Evolutionary conservation across 1,284 basidiomycete species (phyloP), one percentile per base, ranked within the genome.

Genomic region (Ustilago shanxiensis): DNA sequence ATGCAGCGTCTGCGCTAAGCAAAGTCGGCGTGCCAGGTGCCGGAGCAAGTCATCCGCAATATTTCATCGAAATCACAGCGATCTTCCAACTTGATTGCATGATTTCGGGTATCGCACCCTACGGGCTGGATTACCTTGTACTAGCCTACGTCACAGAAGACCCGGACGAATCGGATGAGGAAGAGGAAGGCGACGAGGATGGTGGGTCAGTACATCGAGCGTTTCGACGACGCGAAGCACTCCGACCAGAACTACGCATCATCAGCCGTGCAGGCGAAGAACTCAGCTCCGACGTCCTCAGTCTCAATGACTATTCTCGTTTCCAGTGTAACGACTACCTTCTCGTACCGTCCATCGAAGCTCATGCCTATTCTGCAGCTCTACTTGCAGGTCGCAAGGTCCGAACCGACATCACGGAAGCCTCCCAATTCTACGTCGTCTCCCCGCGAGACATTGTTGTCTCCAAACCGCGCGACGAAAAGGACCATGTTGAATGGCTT

Each of bases 61-160:
- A 83, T 35, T 83, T 76, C 51, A 93, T 94, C 53, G 95, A 98
- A 84, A 93, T 98, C 75, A 94, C 92, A 0, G 92, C 93, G 2
- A 92, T 95, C 47, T 95, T 98, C 85, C 92, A 96, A 83, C 89
- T 98, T 44, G 97, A 99, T 86, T 95, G 94, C 85, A 95, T 98
- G 93, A 91, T 98, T 29, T 90, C 95, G 1, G 95, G 95, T 22
- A 91, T 99, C 57, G 91, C 93, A 1, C 92, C 93, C 3, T 93
- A 95, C 83, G 90, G 77, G 2, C 63, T 77, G 11, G 74, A 81
- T 35, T 93, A 95, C 86, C 90, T 98, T 56, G 88, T 96, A 18
- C 88, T 98, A 52, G 93, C 94, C 0, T 98, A 88, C 85, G 60
- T 86, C 74, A 69, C 87, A 75, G 78, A 88, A 83, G 82, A 87